A percentile compares a stretch with the other conserved stretches of the same genome.
Evolutionary conservation across 2,329 filamentous ascomycete species (phyloP).

Genomic region (Penicillium sp.): DNA sequence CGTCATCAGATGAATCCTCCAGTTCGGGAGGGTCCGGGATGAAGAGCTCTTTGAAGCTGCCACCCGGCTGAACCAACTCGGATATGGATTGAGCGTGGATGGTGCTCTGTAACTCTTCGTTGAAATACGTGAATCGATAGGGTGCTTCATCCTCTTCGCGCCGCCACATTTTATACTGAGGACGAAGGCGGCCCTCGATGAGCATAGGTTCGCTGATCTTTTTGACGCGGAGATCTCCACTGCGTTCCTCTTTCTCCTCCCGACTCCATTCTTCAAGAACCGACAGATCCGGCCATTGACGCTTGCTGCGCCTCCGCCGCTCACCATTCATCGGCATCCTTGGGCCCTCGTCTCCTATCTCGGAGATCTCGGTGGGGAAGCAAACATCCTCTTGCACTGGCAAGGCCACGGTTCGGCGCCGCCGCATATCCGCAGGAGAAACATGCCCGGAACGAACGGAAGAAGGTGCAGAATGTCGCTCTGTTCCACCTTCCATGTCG

Average conservation of each 20-base stretch:
- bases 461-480: constrained; percentile 30
- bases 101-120: constrained; percentile 92
- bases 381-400: constrained; percentile 85
- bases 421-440: constrained; percentile 40
- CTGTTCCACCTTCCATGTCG: constrained; percentile 40
- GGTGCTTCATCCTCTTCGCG: constrained; percentile 84
- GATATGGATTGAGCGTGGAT: constrained; percentile 96
- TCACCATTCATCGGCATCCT: constrained; percentile 48
- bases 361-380: constrained; percentile 80
- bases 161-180: constrained; percentile 78
- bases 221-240: constrained; percentile 78
- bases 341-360: constrained; percentile 72
- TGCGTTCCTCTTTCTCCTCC: constrained; percentile 84
- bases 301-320: constrained; percentile 59
- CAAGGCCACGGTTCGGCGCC: constrained; percentile 59
- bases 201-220: constrained; percentile 92
- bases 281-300: constrained; percentile 81
- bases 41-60: constrained; percentile 83
- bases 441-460: constrained; percentile 41
- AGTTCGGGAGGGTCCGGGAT: constrained; percentile 78
- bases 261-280: constrained; percentile 86
- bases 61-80: constrained; percentile 81
- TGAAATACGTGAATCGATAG: constrained; percentile 97
- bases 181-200: constrained; percentile 82
- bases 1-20: constrained; percentile 69